A percentile compares a stretch with the other conserved stretches of the same genome.
Evolutionary conservation across 2,329 filamentous ascomycete species (phyloP).

Genomic region (Berkeleyomyces basicola): DNA sequence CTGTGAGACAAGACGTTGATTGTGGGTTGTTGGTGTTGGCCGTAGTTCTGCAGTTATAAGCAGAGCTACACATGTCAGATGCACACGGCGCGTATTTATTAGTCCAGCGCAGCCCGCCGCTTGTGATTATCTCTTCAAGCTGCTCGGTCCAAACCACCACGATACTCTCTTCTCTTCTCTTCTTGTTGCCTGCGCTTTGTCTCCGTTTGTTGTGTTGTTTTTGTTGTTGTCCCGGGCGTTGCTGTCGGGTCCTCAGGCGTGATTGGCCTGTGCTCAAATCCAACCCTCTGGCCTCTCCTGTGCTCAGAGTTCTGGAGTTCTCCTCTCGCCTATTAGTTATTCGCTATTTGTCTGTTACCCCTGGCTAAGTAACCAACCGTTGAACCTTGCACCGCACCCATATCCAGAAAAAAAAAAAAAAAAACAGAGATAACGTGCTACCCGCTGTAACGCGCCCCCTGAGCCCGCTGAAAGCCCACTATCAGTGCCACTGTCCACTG

Average conservation of each 20-base stretch:
- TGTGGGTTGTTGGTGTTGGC: too few species aligned
- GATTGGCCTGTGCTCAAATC: background rate
- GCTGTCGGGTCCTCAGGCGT: background rate
- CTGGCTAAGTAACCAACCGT: background rate
- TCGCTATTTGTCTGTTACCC: background rate
- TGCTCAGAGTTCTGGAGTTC: background rate
- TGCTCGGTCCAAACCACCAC: too few species aligned
- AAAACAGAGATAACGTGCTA: too few species aligned
- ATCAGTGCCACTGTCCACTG: too few species aligned
- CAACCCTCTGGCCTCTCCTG: background rate
- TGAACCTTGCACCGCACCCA: background rate
- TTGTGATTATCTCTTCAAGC: too few species aligned
- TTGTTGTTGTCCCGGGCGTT: background rate
- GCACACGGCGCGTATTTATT: background rate
- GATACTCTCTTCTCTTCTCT: background rate
- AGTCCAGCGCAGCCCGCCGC: background rate
- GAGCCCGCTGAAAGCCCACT: too few species aligned
- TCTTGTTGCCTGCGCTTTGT: background rate
- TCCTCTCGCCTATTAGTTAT: background rate
- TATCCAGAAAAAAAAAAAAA: background rate
- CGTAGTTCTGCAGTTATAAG: too few species aligned
- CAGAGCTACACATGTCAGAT: too few species aligned
- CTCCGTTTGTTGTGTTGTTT: background rate
- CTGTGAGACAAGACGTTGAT: too few species aligned
- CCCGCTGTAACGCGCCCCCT: background rate